phyloP scores from a whole-genome alignment of 2,329 filamentous ascomycete genomes.

The Thelonectria rubi region DNA sequence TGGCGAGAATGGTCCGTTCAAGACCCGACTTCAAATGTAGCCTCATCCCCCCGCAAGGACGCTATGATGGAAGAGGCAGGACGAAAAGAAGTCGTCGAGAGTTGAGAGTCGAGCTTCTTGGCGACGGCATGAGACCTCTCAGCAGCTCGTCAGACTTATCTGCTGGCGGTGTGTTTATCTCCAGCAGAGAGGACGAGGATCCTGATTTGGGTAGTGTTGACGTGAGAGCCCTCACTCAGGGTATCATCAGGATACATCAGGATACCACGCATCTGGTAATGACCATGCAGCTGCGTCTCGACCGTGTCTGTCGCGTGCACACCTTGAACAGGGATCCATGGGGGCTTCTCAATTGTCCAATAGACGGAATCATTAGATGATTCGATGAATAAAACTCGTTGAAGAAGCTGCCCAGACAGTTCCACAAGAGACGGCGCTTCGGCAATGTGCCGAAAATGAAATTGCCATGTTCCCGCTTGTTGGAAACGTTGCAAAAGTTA shows the following conservation, averaged over 20 bases:
- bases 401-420: neutral
- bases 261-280: neutral
- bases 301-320: neutral
- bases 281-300: neutral
- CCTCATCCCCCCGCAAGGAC: conserved; percentile 11
- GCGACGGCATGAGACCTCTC: too few species aligned
- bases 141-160: too few species aligned
- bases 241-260: too few species aligned
- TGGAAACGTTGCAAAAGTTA: too few species aligned
- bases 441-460: neutral
- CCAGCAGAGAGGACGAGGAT: too few species aligned
- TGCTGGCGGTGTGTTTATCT: too few species aligned
- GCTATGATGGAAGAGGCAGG: conserved; percentile 11
- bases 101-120: too few species aligned
- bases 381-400: neutral
- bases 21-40: conserved; percentile 4
- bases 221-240: too few species aligned
- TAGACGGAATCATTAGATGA: neutral
- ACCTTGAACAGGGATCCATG: neutral
- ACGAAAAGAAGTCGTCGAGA: neutral
- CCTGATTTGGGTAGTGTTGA: too few species aligned
- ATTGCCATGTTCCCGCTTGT: neutral
- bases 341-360: neutral
- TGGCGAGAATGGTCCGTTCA: neutral
- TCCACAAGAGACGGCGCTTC: neutral